These are phyloP conservation scores for Umbelopsis sp. DNA, from an alignment of 192 early-diverging fungal species.

Conservation along the genomic window DNA sequence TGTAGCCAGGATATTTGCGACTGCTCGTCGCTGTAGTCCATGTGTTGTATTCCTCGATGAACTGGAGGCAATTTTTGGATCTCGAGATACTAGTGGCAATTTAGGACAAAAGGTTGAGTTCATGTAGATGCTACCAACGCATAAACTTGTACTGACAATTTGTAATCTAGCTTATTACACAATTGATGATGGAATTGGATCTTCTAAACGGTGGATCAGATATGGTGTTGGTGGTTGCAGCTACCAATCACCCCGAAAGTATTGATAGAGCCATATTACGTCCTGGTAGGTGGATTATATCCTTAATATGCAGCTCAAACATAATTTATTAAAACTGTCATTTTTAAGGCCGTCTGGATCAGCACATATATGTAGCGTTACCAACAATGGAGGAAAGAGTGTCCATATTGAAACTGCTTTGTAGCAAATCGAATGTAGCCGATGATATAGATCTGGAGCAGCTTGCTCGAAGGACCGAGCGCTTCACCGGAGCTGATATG, in stretches of 20 bases:
- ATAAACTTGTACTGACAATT: background rate
- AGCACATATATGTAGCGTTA: slow-evolving; percentile 66
- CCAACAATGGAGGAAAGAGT: slow-evolving; percentile 62
- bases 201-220: slow-evolving; percentile 49
- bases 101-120: slow-evolving; percentile 64
- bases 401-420: slow-evolving; percentile 64
- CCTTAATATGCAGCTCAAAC: background rate
- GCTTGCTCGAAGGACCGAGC: slow-evolving; percentile 52
- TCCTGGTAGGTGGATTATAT: slow-evolving; percentile 53
- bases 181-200: slow-evolving; percentile 82
- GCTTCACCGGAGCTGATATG: slow-evolving; percentile 71
- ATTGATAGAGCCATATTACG: slow-evolving; percentile 81
- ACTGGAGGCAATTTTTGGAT: slow-evolving; percentile 86
- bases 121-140: background rate
- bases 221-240: slow-evolving; percentile 77
- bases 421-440: slow-evolving; percentile 34
- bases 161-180: slow-evolving; percentile 62
- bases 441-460: slow-evolving; percentile 37
- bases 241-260: slow-evolving; percentile 79
- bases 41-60: slow-evolving; percentile 94
- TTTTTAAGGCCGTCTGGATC: slow-evolving; percentile 74
- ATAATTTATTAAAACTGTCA: background rate
- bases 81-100: slow-evolving; percentile 66
- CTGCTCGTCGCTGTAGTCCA: slow-evolving; percentile 69
- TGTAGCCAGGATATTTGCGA: slow-evolving; percentile 71